These are phyloP conservation scores for Phoma sp. DNA, from an alignment of 2,329 filamentous ascomycete genomes.

Conservation along the genomic window DNA sequence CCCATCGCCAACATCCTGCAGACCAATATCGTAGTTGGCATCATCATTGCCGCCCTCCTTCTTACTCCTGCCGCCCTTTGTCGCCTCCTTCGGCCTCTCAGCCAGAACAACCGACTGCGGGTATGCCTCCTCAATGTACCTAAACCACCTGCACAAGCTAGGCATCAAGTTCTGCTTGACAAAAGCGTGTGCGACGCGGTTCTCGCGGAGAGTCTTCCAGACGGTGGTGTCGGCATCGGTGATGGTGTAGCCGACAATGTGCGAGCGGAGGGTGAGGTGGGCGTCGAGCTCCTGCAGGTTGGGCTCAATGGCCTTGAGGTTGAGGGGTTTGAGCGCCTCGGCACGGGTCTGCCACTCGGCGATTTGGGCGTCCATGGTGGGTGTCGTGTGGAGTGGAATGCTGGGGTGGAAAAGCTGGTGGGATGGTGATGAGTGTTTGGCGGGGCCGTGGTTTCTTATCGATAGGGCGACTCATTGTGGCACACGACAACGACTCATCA, in stretches of 20 bases:
- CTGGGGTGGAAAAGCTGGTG: constrained; percentile 21
- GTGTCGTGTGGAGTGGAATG: constrained; percentile 7
- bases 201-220: constrained; percentile 83
- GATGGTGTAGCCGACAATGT: constrained; percentile 81
- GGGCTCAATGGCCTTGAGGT: constrained; percentile 84
- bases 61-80: constrained; percentile 71
- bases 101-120: constrained; percentile 80
- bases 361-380: constrained; percentile 49
- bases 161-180: constrained; percentile 78
- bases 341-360: constrained; percentile 65
- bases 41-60: constrained; percentile 83
- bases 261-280: constrained; percentile 85
- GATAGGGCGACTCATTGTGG: constrained; percentile 8
- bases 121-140: constrained; percentile 81
- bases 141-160: constrained; percentile 87
- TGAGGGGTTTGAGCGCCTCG: constrained; percentile 62
- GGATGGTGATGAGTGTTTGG: constrained; percentile 22
- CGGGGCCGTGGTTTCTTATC: constrained; percentile 12
- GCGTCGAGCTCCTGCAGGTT: constrained; percentile 80
- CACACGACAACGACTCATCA: neutral
- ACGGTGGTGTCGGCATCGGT: constrained; percentile 80
- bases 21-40: constrained; percentile 86
- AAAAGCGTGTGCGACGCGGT: constrained; percentile 82
- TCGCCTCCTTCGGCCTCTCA: constrained; percentile 44
- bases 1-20: constrained; percentile 81